A percentile compares a stretch with the other conserved stretches of the same genome.
These are phyloP conservation scores for Chaetoscypha palmicola DNA, from an alignment of 2,329 filamentous ascomycete genomes.

Conservation along the genomic window DNA sequence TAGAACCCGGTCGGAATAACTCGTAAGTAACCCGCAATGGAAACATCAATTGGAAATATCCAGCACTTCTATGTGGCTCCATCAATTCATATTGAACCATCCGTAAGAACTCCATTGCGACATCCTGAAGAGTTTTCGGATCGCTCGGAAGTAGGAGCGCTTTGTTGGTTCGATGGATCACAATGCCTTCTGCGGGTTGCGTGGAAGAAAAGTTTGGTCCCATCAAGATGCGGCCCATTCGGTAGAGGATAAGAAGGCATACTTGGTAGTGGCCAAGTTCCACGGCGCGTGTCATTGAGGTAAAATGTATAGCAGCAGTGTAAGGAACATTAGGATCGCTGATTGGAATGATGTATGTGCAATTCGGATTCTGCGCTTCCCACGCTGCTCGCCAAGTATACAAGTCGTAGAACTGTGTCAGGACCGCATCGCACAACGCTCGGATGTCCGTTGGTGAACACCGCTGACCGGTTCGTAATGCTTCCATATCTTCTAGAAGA, in stretches of 20 bases:
- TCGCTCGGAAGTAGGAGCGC: constrained; percentile 13
- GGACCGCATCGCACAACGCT: constrained; percentile 3
- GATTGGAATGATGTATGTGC: constrained; percentile 1
- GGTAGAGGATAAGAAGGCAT: constrained; percentile 9
- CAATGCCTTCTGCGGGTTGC: background rate
- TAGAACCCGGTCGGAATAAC: constrained; percentile 8
- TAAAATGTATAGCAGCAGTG: constrained; percentile 7
- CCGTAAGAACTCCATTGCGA: constrained; percentile 13
- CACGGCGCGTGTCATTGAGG: constrained; percentile 3
- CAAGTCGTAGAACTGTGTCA: constrained; percentile 4
- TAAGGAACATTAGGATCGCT: constrained; percentile 10
- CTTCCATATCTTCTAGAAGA: constrained; percentile 14
- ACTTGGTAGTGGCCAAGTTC: constrained; percentile 13
- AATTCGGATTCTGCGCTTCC: constrained; percentile 10
- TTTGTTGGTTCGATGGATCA: constrained; percentile 7
- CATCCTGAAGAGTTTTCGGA: constrained; percentile 11
- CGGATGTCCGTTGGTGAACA: constrained; percentile 4
- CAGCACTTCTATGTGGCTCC: constrained; percentile 10
- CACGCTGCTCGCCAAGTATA: constrained; percentile 10
- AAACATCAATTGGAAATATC: constrained; percentile 15
- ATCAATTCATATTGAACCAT: constrained; percentile 5
- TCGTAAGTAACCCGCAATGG: constrained; percentile 10
- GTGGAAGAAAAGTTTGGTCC: constrained; percentile 5
- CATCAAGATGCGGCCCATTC: constrained; percentile 9
- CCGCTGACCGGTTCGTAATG: constrained; percentile 3